These are phyloP conservation scores for Knoxia roxburghii DNA, from an alignment of 257 asterid species.

Conservation along the genomic window DNA sequence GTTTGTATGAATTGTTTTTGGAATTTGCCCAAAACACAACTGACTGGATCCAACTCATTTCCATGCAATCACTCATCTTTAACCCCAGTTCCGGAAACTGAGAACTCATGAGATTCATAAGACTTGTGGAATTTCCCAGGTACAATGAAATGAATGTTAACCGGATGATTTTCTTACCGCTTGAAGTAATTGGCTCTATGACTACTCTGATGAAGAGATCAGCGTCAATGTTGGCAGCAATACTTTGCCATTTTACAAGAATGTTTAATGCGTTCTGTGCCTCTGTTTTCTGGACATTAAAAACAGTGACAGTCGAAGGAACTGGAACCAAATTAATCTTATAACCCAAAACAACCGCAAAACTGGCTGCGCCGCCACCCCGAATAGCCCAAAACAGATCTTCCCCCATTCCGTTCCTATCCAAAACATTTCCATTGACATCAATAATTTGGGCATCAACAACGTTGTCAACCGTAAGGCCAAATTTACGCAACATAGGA, in stretches of 20 bases:
- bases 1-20: neutral
- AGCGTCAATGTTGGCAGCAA: conserved; percentile 12
- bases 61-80: conserved; percentile 13
- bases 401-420: conserved; percentile 39
- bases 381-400: conserved; percentile 33
- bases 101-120: neutral
- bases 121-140: conserved; percentile 15
- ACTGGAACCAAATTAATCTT: conserved; percentile 16
- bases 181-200: conserved; percentile 11
- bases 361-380: conserved; percentile 23
- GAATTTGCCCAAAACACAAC: conserved; percentile 33
- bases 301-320: conserved; percentile 3
- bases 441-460: conserved; percentile 37
- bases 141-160: conserved; percentile 12
- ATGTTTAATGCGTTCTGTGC: conserved; percentile 1
- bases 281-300: neutral
- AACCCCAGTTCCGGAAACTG: conserved; percentile 16
- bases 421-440: conserved; percentile 32
- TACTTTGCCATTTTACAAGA: conserved; percentile 13
- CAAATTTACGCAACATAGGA: conserved; percentile 11
- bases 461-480: conserved; percentile 35
- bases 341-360: conserved; percentile 13
- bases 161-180: neutral
- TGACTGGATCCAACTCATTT: conserved; percentile 33
- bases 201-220: conserved; percentile 21